A percentile compares a stretch with the other conserved stretches of the same genome.
Conservation (phyloP, 2,329 filamentous ascomycete genomes). For the Herpotrichia juniperi region DNA sequence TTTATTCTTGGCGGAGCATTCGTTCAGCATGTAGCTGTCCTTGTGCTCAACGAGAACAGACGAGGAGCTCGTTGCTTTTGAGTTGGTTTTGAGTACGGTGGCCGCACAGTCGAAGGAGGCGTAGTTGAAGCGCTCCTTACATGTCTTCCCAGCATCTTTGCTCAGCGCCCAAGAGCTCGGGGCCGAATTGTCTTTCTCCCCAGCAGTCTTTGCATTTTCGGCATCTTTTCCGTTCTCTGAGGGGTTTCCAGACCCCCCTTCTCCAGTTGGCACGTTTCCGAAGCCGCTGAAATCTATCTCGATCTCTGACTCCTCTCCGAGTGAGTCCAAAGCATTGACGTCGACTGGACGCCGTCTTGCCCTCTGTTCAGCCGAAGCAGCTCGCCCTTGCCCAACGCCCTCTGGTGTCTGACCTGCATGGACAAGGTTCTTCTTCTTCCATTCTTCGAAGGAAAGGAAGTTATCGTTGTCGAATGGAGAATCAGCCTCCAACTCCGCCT, state of each 20-base stretch:
- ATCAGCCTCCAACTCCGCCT: constrained; percentile 65
- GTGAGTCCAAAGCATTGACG: constrained; percentile 73
- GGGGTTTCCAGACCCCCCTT: constrained; percentile 22
- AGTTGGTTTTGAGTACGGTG: constrained; percentile 88
- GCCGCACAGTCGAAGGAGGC: constrained; percentile 97
- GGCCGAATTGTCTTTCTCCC: constrained; percentile 35
- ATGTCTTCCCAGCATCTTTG: constrained; percentile 95
- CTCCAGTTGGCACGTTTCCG: constrained; percentile 46
- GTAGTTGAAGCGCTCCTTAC: constrained; percentile 97
- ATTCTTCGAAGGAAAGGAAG: constrained; percentile 97
- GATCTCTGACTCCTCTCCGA: constrained; percentile 91
- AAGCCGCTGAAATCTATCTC: constrained; percentile 73
- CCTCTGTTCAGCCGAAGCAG: constrained; percentile 46
- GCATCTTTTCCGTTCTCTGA: constrained; percentile 19
- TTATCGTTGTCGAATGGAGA: constrained; percentile 74
- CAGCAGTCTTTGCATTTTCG: constrained; percentile 21
- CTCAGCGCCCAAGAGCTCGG: constrained; percentile 60
- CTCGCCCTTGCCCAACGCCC: constrained; percentile 65
- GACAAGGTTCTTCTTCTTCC: constrained; percentile 92
- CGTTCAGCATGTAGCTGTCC: constrained; percentile 96
- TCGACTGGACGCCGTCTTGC: constrained; percentile 61
- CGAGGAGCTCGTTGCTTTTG: constrained; percentile 84
- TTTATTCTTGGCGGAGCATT: constrained; percentile 85
- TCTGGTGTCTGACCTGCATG: constrained; percentile 80
- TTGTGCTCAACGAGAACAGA: constrained; percentile 95